Percentiles rank a stretch among this genome's conserved stretches.
These are phyloP conservation scores for Coemansia sp. DNA, from an alignment of 192 early-diverging fungal genomes.

Conservation along the genomic window DNA sequence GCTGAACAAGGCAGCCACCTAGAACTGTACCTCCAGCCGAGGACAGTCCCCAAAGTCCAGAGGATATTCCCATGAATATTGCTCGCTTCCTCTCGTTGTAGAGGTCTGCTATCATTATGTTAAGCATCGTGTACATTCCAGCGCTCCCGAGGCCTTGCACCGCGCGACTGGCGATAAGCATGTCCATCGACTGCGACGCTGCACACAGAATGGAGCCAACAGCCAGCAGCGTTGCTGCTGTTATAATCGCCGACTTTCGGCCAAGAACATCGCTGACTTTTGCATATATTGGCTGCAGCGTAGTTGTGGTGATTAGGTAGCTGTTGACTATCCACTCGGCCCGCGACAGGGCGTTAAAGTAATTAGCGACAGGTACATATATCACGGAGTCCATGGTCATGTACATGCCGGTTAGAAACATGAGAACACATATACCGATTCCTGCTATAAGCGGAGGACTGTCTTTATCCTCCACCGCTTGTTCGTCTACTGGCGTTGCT, in stretches of 20 bases:
- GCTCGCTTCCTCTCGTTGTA: conserved; percentile 75
- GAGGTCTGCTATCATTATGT: conserved; percentile 86
- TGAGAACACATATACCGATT: conserved; percentile 57
- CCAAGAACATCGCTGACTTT: conserved; percentile 92
- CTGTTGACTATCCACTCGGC: conserved; percentile 83
- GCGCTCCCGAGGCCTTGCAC: conserved; percentile 86
- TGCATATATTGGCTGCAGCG: conserved; percentile 69
- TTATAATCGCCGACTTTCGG: conserved; percentile 71
- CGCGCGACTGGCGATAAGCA: conserved; percentile 73
- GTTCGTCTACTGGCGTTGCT: background rate
- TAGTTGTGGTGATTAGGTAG: conserved; percentile 67
- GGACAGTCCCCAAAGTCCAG: conserved; percentile 75
- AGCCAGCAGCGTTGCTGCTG: conserved; percentile 73
- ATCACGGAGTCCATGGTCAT: conserved; percentile 83
- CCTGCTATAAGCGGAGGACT: conserved; percentile 24
- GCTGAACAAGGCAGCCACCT: conserved; percentile 82
- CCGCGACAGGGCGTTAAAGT: conserved; percentile 67
- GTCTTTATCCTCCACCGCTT: background rate
- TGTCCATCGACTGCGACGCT: conserved; percentile 60
- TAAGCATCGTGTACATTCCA: conserved; percentile 69
- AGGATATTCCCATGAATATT: conserved; percentile 80
- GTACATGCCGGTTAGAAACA: conserved; percentile 79
- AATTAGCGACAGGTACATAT: conserved; percentile 68
- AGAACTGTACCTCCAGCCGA: conserved; percentile 81
- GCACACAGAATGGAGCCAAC: conserved; percentile 83